Percentiles rank a stretch among this genome's conserved stretches.
phyloP scores from a whole-genome alignment of 345 rosid species.

The Kandelia obovata region DNA sequence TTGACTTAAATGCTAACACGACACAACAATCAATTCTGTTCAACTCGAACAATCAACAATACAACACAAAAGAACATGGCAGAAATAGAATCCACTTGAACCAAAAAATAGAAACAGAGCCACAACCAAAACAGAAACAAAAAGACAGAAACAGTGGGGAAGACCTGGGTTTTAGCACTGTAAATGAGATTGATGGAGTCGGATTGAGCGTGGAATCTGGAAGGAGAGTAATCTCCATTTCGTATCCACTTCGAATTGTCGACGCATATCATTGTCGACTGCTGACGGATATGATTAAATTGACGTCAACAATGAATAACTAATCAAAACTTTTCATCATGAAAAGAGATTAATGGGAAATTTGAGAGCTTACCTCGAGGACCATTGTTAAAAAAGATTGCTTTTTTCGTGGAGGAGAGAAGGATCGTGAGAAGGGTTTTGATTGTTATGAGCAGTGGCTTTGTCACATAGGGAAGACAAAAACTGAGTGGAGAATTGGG shows the following conservation, averaged over 20 bases:
- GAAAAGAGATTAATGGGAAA: not conserved
- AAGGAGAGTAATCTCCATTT: constrained; percentile 57
- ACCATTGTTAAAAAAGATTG: constrained; percentile 9
- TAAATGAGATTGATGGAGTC: constrained; percentile 61
- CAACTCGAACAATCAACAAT: too few species aligned
- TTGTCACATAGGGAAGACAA: too few species aligned
- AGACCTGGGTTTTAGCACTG: constrained; percentile 72
- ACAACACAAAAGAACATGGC: too few species aligned
- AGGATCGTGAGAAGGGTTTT: constrained; percentile 17
- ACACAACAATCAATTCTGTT: too few species aligned
- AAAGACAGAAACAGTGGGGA: not conserved
- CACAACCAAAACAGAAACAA: not conserved
- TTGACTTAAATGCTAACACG: not conserved
- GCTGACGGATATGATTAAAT: not conserved
- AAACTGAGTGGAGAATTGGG: too few species aligned
- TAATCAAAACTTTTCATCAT: not conserved
- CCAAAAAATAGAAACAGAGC: too few species aligned
- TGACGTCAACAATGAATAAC: not conserved
- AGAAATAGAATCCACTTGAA: too few species aligned
- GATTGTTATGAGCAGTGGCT: too few species aligned
- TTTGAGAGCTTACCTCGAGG: constrained; percentile 12
- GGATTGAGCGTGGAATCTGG: constrained; percentile 57
- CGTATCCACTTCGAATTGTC: constrained; percentile 75
- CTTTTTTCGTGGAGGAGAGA: not conserved
- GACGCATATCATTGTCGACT: constrained; percentile 69